Evolutionary conservation across 2,329 filamentous ascomycete species (phyloP), one percentile per base, ranked within the genome.

Genomic region (Lasiodiplodia gonubiensis): DNA sequence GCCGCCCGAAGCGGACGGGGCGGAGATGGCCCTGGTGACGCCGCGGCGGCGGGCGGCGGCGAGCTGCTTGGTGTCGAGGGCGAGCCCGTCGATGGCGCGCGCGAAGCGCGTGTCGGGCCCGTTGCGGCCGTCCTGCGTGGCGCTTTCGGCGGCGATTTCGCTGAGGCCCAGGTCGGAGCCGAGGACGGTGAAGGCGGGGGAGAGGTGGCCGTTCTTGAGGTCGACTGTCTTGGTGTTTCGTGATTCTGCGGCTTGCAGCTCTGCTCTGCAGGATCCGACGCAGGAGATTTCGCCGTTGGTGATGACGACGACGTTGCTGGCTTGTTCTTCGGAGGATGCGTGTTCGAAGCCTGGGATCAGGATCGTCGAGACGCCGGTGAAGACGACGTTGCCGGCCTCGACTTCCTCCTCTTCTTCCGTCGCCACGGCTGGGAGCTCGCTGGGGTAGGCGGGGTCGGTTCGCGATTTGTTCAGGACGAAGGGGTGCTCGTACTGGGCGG

Each of bases 101-200:
- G 85, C 87, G 71, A 90, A 89, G 6, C 71, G 69, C 4, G 79
- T 73, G 0, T 80, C 74, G 0, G 87, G 86, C 69, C 86, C 85
- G 0, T 84, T 86, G 54, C 64, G 53, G 14, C 79, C 78, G 8
- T 79, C 73, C 69, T 80, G 77, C 0, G 86, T 86, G 25, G 74
- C 75, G 1, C 71, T 69, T 61, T 91, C 89, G 4, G 82, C 82
- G 67, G 86, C 84, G 64, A 92, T 90, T 64, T 87, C 88, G 69
- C 86, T 86, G 7, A 92, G 82, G 0, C 89, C 89, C 0, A 92
- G 77, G 1, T 80, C 80, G 4, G 87, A 86, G 1, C 85, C 88
- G 35, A 90, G 86, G 1, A 86, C 86, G 3, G 86, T 89, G 69
- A 90, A 84, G 0, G 87, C 81, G 6, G 84, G 81, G 6, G 86